These are phyloP conservation scores for Aspergillus fumigatiaffinis DNA, from an alignment of 2,329 filamentous ascomycete genomes.

Conservation along the genomic window DNA sequence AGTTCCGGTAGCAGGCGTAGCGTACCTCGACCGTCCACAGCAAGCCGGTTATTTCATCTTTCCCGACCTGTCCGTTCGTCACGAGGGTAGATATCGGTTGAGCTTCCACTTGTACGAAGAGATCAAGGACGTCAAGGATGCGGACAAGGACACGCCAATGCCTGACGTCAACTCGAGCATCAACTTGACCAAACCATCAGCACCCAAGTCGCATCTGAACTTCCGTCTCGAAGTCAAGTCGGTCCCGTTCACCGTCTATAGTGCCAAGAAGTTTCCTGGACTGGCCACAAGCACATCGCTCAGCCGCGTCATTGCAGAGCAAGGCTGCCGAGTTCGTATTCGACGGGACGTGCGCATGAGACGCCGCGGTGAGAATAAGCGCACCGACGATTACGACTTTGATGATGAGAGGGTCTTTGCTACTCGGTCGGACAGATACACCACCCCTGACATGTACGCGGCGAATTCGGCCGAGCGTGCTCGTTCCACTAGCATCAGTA, in stretches of 20 bases:
- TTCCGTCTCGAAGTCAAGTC: constrained; percentile 91
- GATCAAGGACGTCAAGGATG: constrained; percentile 78
- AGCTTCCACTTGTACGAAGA: constrained; percentile 93
- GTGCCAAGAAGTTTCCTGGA: constrained; percentile 97
- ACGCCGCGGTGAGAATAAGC: constrained; percentile 72
- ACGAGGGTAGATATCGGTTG: constrained; percentile 89
- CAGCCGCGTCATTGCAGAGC: constrained; percentile 88
- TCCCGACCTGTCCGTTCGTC: constrained; percentile 89
- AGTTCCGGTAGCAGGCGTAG: constrained; percentile 91
- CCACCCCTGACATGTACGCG: constrained; percentile 48
- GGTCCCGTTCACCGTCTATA: constrained; percentile 79
- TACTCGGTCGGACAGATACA: constrained; percentile 44
- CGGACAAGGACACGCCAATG: constrained; percentile 55
- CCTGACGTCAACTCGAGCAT: constrained; percentile 23
- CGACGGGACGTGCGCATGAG: constrained; percentile 91
- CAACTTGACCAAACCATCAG: constrained; percentile 37
- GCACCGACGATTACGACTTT: constrained; percentile 64
- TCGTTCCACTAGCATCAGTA: constrained; percentile 60
- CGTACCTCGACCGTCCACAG: constrained; percentile 82
- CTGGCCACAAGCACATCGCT: constrained; percentile 83
- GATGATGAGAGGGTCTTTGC: constrained; percentile 51
- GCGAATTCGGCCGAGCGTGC: constrained; percentile 49
- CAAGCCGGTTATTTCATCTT: constrained; percentile 93
- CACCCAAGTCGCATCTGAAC: constrained; percentile 61
- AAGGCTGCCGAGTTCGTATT: constrained; percentile 94